These are phyloP conservation scores for Serendipita sp. DNA, from an alignment of 1,284 basidiomycete species.

Conservation along the genomic window DNA sequence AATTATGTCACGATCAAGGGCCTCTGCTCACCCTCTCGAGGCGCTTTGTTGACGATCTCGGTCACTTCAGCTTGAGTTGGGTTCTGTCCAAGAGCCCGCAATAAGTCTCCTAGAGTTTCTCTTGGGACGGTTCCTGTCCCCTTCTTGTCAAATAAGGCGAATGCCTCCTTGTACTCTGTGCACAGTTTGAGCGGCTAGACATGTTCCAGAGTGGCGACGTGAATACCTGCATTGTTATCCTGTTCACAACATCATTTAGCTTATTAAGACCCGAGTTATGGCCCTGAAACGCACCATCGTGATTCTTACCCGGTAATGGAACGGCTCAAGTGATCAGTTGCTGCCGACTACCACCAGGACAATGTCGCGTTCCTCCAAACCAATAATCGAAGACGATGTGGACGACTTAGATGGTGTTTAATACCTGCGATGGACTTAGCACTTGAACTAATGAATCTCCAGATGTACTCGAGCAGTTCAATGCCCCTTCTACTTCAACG, in stretches of 20 bases:
- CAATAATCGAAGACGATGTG: conserved; percentile 42
- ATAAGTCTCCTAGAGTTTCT: conserved; percentile 85
- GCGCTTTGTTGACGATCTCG: conserved; percentile 61
- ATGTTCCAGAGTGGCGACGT: conserved; percentile 2
- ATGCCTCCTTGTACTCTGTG: conserved; percentile 88
- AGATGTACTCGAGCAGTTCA: conserved; percentile 42
- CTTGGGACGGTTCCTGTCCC: conserved; percentile 81
- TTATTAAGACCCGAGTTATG: not conserved
- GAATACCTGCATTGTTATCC: conserved; percentile 51
- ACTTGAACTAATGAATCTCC: conserved; percentile 7
- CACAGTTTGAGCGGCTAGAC: conserved; percentile 6
- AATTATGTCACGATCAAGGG: conserved; percentile 1
- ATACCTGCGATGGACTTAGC: not conserved
- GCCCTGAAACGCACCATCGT: not conserved
- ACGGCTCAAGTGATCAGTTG: not conserved
- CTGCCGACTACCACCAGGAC: not conserved
- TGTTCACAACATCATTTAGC: conserved; percentile 17
- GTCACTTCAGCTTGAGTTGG: conserved; percentile 94
- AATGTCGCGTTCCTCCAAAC: not conserved
- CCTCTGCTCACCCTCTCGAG: conserved; percentile 48
- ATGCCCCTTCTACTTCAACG: conserved; percentile 13
- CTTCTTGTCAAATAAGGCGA: conserved; percentile 95
- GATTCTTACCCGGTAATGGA: not conserved
- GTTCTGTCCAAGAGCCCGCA: conserved; percentile 93
- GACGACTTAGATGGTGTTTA: conserved; percentile 60